A percentile compares a stretch with the other conserved stretches of the same genome.
phyloP scores from a whole-genome alignment of 23 red algal species.

The Chondrus crispus region DNA sequence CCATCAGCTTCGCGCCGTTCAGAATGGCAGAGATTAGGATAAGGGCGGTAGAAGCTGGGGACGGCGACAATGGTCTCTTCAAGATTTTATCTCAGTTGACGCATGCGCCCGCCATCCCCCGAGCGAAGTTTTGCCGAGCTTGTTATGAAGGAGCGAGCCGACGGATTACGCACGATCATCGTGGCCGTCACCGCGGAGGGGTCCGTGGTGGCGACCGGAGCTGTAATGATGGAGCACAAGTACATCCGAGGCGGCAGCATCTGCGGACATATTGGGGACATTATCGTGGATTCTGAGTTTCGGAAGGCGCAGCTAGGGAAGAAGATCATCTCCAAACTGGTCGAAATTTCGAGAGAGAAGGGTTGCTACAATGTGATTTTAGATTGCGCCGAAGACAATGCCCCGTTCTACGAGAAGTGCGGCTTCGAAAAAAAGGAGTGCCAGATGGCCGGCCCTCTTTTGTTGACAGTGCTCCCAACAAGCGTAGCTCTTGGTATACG shows the following conservation, averaged over 20 bases:
- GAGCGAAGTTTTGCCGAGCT: slow-evolving; percentile 25
- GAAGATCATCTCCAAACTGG: slow-evolving; percentile 34
- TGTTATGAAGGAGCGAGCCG: neutral
- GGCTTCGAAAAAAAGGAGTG: slow-evolving; percentile 52
- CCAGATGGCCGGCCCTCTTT: slow-evolving; percentile 87
- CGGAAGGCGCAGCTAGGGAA: slow-evolving; percentile 51
- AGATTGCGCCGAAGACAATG: slow-evolving; percentile 61
- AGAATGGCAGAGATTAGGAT: slow-evolving; percentile 3
- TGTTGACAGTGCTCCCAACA: neutral
- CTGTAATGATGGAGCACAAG: slow-evolving; percentile 75
- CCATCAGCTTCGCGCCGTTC: too few species aligned
- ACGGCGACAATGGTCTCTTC: slow-evolving; percentile 53
- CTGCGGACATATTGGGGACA: slow-evolving; percentile 77
- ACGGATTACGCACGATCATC: slow-evolving; percentile 6
- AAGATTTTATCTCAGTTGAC: slow-evolving; percentile 56
- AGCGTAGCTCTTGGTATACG: neutral
- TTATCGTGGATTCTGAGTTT: slow-evolving; percentile 44
- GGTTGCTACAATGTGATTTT: slow-evolving; percentile 87
- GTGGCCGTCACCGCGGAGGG: slow-evolving; percentile 8
- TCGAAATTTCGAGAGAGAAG: slow-evolving; percentile 23
- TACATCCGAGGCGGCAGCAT: slow-evolving; percentile 59
- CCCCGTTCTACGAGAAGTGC: slow-evolving; percentile 75
- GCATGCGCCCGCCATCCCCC: slow-evolving; percentile 16
- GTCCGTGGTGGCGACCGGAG: slow-evolving; percentile 32
- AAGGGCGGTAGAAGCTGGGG: slow-evolving; percentile 12